Evolutionary conservation across 1,139 yeast species (phyloP), one percentile per base, ranked within the genome.

Genomic region (Saccharomyces pastorianus): DNA sequence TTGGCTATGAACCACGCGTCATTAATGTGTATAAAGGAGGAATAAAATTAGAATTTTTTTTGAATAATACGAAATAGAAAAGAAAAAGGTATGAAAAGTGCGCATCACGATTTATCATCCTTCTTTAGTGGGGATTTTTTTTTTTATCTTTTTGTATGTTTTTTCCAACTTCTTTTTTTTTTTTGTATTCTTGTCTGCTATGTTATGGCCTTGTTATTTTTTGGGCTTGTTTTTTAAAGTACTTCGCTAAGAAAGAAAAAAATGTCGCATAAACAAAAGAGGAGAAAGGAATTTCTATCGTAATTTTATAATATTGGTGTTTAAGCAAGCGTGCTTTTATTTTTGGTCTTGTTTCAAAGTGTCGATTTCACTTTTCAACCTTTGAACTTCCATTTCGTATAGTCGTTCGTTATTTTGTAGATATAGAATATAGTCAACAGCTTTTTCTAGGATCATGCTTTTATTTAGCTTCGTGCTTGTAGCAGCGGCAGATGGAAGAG

Each of bases 401-500:
- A 67, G 51, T 41, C 68, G 66, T 60, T 79, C 78, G 57, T 77
- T 77, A 46, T 73, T 74, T 59, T 79, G 81, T 56, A 82, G 63
- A 58, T 73, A 73, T 46, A 77, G 64, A 51, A 84, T 76, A 61
- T 84, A 84, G 50, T 80, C 81, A 4, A 82, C 83, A 4, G 88
- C 88, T 64, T 80, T 80, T 61, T 84, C 88, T 58, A 84, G 71
- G 53, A 83, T 83, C 77, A 80, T 78, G 47, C 85, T 79, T 67
- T 84, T 84, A 67, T 83, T 84, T 53, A 83, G 70, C 62, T 75
- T 77, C 47, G 73, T 71, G 25, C 64, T 63, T 31, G 65, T 63
- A 13, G 53, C 55, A 2, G 56, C 58, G 23, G 50, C 51, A 7
- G 56, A 42, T 13, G 55, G 53, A 7, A 47, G 49, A 8, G 49